Conservation (phyloP, 495 filamentous ascomycete genomes). For the Geoglossum glabrum region DNA sequence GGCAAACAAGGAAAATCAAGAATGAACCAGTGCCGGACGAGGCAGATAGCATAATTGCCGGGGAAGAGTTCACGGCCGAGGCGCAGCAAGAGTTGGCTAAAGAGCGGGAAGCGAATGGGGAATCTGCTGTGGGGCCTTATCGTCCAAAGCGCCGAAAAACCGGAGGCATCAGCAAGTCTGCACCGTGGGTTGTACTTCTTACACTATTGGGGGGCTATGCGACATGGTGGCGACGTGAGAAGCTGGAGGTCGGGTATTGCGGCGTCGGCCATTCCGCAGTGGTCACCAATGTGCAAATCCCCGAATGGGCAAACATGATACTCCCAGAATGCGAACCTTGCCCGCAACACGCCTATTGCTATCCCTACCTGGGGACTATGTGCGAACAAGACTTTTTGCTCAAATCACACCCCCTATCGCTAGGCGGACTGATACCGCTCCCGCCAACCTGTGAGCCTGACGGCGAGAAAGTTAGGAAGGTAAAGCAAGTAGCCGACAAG, state of each 20-base stretch:
- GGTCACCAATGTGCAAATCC: conserved; percentile 19
- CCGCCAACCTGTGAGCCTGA: conserved; percentile 91
- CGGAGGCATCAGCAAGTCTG: conserved; percentile 19
- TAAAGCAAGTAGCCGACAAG: conserved; percentile 70
- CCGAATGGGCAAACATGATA: conserved; percentile 18
- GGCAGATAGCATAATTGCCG: conserved; percentile 21
- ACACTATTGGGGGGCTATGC: conserved; percentile 51
- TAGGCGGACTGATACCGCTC: conserved; percentile 64
- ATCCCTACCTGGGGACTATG: conserved; percentile 45
- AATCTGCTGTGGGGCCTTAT: conserved; percentile 17
- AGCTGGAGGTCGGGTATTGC: conserved; percentile 85
- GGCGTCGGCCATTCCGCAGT: conserved; percentile 44
- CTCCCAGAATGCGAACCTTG: conserved; percentile 82
- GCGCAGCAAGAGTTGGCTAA: conserved; percentile 56
- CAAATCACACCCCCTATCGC: conserved; percentile 60
- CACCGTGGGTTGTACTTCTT: conserved; percentile 44
- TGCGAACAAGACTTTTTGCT: conserved; percentile 82
- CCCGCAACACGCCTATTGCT: conserved; percentile 80
- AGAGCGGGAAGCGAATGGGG: conserved; percentile 30
- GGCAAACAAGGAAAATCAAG: conserved; percentile 5
- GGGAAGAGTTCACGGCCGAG: conserved; percentile 88
- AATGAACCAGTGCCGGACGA: conserved; percentile 32
- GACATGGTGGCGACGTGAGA: conserved; percentile 79
- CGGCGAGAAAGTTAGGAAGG: conserved; percentile 70
- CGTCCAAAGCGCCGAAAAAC: conserved; percentile 1